Evolutionary conservation across 352 stramenopile species (phyloP).

Genomic region (Pythium chondricola): DNA sequence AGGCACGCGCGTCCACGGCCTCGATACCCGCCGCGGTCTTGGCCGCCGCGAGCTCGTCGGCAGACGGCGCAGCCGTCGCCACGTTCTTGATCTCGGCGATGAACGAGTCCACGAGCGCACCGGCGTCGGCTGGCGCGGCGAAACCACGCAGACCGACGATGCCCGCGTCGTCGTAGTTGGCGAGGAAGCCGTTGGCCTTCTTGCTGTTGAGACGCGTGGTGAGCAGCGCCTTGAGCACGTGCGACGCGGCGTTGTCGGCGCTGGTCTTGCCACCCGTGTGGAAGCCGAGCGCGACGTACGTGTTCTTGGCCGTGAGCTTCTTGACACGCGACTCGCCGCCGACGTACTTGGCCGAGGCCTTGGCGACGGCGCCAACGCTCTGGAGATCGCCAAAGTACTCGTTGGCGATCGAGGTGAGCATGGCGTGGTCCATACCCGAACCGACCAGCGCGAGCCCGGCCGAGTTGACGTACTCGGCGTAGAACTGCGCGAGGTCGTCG

Average conservation of each 20-base stretch:
- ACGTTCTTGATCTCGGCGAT: constrained; percentile 70
- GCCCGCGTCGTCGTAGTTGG: constrained; percentile 54
- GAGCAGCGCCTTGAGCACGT: constrained; percentile 69
- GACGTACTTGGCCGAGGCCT: constrained; percentile 52
- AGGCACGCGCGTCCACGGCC: constrained; percentile 28
- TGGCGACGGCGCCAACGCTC: constrained; percentile 18
- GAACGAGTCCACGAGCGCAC: constrained; percentile 64
- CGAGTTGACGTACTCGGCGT: constrained; percentile 68
- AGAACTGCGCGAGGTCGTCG: constrained; percentile 51
- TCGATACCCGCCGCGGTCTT: constrained; percentile 57
- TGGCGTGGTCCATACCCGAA: constrained; percentile 54
- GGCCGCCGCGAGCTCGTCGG: constrained; percentile 67
- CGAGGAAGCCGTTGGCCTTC: constrained; percentile 50
- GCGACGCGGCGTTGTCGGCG: constrained; percentile 38
- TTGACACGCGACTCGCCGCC: constrained; percentile 76
- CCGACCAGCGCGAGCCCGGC: constrained; percentile 51
- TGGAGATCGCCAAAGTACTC: constrained; percentile 48
- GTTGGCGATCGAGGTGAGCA: constrained; percentile 58
- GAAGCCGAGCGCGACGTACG: constrained; percentile 72
- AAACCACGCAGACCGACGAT: constrained; percentile 61
- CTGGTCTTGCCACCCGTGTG: constrained; percentile 38
- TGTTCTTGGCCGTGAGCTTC: constrained; percentile 40
- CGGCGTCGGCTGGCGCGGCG: constrained; percentile 41
- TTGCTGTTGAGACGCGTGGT: constrained; percentile 54
- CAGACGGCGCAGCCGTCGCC: constrained; percentile 44